phyloP scores from a whole-genome alignment of 73 alveolate species.

The Symbiodinium pilosum region DNA sequence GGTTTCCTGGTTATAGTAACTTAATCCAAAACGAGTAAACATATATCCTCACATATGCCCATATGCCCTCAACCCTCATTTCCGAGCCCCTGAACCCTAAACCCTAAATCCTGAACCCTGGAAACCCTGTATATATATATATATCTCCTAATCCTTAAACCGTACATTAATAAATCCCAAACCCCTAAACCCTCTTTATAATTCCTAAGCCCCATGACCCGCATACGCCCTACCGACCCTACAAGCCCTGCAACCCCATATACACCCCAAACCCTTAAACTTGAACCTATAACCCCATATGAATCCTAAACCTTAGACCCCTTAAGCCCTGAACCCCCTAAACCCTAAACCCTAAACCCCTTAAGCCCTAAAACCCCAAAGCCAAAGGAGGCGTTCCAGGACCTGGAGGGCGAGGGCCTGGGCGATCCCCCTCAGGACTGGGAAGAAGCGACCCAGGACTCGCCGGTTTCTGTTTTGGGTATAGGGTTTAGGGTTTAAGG shows the following conservation, averaged over 20 bases:
- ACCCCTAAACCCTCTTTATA: not conserved
- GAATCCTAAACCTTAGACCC: not conserved
- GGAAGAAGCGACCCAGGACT: slow-evolving; percentile 74
- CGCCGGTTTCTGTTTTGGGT: not conserved
- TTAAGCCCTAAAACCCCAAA: not conserved
- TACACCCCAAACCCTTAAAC: not conserved
- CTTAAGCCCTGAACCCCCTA: not conserved
- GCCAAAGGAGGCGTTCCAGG: slow-evolving; percentile 40
- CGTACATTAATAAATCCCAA: too few species aligned
- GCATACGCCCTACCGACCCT: not conserved
- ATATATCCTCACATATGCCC: too few species aligned
- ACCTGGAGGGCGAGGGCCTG: slow-evolving; percentile 10
- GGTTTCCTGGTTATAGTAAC: too few species aligned
- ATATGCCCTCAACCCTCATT: too few species aligned
- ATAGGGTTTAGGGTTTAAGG: not conserved
- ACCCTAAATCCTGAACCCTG: not conserved
- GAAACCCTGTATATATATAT: too few species aligned
- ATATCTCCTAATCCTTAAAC: not conserved
- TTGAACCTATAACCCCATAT: not conserved
- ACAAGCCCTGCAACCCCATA: not conserved
- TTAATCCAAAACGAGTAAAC: too few species aligned
- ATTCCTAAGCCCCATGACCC: not conserved
- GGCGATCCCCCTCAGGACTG: slow-evolving; percentile 27
- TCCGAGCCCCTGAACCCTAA: not conserved
- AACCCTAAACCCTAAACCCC: not conserved